Base-by-base conservation (phyloP, 495 filamentous ascomycete genomes). In the Tetracladium setigerum region DNA sequence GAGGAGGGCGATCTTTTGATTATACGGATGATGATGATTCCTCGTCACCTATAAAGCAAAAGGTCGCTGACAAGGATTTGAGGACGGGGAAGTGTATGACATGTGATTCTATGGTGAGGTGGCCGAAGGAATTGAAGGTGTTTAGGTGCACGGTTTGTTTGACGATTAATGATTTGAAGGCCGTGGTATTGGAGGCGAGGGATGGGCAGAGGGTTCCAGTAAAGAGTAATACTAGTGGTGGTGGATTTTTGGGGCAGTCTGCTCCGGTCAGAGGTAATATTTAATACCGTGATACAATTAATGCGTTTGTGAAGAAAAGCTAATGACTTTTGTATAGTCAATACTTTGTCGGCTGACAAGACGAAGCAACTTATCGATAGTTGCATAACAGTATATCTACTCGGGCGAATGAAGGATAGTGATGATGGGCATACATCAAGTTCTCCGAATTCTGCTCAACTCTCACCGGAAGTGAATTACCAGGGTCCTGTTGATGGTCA, bases 111-210 rank as follows among this genome's bases (percentile, higher is more conserved):
- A 77, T 79, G 34, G 79, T 95, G 39, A 80, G 82, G 40, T 95
- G 89, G 86, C 89, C 90, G n/a, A 76, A 73, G 49, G 72, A 82
- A 46, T 60, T 91, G 53, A 74, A 76, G 19, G 72, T 83, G 35
- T 95, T 90, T 66, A 75, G 87, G 54, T 96, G 90, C 64, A 84
- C 86, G 30, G 79, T 84, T 39, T 96, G 90, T 63, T 67, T 88
- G 55, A 95, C 85, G 39, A 78, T 96, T 56, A 95, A 92, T 55
- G 89, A 95, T 59, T 59, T 95, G 39, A 75, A 78, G 49, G 78
- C 78, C 17, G 33, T 59, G 30, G 15, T 36, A 6, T 30, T 59
- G 37, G 53, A 56, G 41, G 53, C 43, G 14, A 40, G 50, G 31
- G 53, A 53, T 46, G 49, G 52, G 4, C 49, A 52, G 8, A 47